A percentile compares a stretch with the other conserved stretches of the same genome.
These are phyloP conservation scores for Trichoderma pleuroti DNA, from an alignment of 2,329 filamentous ascomycete species.

Conservation along the genomic window DNA sequence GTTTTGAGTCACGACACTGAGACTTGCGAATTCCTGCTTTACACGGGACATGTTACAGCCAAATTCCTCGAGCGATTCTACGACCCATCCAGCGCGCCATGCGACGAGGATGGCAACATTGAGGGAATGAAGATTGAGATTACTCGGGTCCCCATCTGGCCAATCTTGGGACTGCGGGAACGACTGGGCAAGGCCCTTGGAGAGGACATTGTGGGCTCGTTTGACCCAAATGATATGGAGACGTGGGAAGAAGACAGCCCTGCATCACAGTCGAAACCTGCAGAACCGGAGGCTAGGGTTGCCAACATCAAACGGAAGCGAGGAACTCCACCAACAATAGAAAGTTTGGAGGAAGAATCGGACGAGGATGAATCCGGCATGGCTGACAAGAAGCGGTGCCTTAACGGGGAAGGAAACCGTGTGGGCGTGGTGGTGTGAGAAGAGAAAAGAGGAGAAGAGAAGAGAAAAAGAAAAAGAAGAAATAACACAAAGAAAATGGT, in stretches of 20 bases:
- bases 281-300: constrained; percentile 27
- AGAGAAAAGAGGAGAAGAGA: constrained; percentile 10
- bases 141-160: constrained; percentile 51
- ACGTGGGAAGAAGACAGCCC: constrained; percentile 39
- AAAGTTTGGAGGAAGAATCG: constrained; percentile 40
- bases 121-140: constrained; percentile 46
- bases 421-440: constrained; percentile 31
- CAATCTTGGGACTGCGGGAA: constrained; percentile 53
- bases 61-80: constrained; percentile 50
- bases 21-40: constrained; percentile 50
- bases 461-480: background rate
- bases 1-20: constrained; percentile 50
- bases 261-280: background rate
- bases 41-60: constrained; percentile 47
- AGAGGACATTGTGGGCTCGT: constrained; percentile 45
- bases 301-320: constrained; percentile 33
- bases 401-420: constrained; percentile 28
- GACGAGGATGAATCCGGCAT: constrained; percentile 31
- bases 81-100: constrained; percentile 41
- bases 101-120: constrained; percentile 26
- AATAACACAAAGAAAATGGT: background rate
- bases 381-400: constrained; percentile 34
- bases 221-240: constrained; percentile 41
- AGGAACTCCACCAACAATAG: constrained; percentile 36
- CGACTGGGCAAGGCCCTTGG: constrained; percentile 53